Conservation (phyloP, 129 eudicot genomes). For the Oenanthe sinensis region DNA sequence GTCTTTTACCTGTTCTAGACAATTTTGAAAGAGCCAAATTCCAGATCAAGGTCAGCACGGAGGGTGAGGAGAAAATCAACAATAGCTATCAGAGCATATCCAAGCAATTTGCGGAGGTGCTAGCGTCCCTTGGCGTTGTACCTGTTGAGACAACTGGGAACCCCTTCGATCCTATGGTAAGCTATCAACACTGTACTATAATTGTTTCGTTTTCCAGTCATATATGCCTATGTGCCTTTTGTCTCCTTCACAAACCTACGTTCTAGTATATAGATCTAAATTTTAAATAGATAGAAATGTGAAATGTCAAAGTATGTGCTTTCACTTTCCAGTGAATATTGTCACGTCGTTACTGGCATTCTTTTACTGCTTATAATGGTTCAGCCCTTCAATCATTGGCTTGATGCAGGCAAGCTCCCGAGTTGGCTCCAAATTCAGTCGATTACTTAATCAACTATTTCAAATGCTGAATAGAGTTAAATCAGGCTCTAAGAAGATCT, state of each 20-base stretch:
- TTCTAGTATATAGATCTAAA: background rate
- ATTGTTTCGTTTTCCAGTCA: background rate
- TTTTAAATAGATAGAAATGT: background rate
- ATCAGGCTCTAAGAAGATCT: constrained; percentile 24
- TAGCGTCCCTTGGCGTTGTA: constrained; percentile 55
- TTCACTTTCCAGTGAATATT: background rate
- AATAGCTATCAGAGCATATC: constrained; percentile 78
- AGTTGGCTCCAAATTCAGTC: constrained; percentile 81
- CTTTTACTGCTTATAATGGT: constrained; percentile 22
- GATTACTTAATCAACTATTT: constrained; percentile 36
- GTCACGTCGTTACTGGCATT: background rate
- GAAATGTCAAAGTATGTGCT: background rate
- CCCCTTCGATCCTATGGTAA: constrained; percentile 74
- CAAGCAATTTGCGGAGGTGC: constrained; percentile 73
- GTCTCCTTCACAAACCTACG: background rate
- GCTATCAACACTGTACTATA: constrained; percentile 11
- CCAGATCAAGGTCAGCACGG: constrained; percentile 57
- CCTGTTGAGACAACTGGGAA: constrained; percentile 70
- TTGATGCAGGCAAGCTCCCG: constrained; percentile 48
- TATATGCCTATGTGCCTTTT: background rate
- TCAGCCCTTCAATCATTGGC: constrained; percentile 38
- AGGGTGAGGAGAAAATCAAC: constrained; percentile 58
- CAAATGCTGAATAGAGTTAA: constrained; percentile 24
- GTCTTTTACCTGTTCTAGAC: constrained; percentile 60
- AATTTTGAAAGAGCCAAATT: constrained; percentile 78